These are phyloP conservation scores for Annulohypoxylon stygium DNA, from an alignment of 495 filamentous ascomycete species.

Conservation along the genomic window DNA sequence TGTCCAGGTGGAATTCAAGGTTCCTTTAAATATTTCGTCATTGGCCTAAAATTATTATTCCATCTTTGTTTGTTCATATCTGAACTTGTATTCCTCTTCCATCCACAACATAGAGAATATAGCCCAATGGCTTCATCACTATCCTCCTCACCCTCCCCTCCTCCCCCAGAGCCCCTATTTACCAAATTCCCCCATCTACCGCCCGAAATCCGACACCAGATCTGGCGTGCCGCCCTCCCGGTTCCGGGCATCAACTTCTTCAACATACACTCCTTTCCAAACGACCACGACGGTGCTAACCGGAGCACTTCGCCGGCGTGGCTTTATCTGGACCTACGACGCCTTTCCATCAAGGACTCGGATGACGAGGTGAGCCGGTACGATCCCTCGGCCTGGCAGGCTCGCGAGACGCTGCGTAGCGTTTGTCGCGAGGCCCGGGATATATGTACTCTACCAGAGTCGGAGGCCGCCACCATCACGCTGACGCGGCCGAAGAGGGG, in stretches of 20 bases:
- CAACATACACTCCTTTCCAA: slow-evolving; percentile 50
- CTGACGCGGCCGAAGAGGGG: slow-evolving; percentile 45
- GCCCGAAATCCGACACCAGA: slow-evolving; percentile 52
- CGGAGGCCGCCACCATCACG: slow-evolving; percentile 29
- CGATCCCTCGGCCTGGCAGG: slow-evolving; percentile 48
- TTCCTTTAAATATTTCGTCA: not conserved
- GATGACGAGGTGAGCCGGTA: slow-evolving; percentile 40
- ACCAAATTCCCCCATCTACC: slow-evolving; percentile 47
- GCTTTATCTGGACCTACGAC: slow-evolving; percentile 47
- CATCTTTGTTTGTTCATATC: not conserved
- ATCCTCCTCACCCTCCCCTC: slow-evolving; percentile 10
- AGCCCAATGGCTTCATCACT: not conserved
- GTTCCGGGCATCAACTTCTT: slow-evolving; percentile 50
- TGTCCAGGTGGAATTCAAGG: not conserved
- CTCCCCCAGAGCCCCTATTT: slow-evolving; percentile 23
- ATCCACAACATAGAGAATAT: not conserved
- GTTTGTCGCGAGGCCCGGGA: slow-evolving; percentile 44
- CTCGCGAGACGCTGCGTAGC: slow-evolving; percentile 27
- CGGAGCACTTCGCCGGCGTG: slow-evolving; percentile 46
- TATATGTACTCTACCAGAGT: slow-evolving; percentile 17
- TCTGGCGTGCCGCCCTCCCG: slow-evolving; percentile 48
- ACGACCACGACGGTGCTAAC: slow-evolving; percentile 41
- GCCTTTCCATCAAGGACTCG: slow-evolving; percentile 39
- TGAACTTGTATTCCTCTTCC: not conserved
- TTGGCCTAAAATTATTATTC: not conserved